These are phyloP conservation scores for Pseudophaeomoniella oleicola DNA, from an alignment of 2,329 filamentous ascomycete genomes.

Conservation along the genomic window DNA sequence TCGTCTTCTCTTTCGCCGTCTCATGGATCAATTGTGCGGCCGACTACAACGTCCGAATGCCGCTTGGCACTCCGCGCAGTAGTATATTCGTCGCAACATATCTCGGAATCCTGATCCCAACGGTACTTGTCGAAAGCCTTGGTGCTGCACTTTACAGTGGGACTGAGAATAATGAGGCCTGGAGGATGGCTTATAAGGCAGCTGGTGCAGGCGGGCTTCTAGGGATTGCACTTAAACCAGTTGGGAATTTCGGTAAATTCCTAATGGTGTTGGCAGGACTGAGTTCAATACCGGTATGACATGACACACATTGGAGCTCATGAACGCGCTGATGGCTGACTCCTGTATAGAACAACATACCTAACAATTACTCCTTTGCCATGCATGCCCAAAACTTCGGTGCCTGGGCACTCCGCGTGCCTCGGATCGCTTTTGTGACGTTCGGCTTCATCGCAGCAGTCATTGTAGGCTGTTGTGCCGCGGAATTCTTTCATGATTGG, in stretches of 20 bases:
- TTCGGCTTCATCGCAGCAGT: slow-evolving; percentile 18
- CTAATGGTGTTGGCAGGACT: slow-evolving; percentile 18
- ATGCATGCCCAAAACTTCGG: slow-evolving; percentile 21
- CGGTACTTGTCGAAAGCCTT: slow-evolving; percentile 17
- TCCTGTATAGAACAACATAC: slow-evolving; percentile 23
- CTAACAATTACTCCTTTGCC: slow-evolving; percentile 23
- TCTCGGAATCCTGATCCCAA: slow-evolving; percentile 14
- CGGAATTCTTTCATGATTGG: slow-evolving; percentile 19
- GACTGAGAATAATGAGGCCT: slow-evolving; percentile 12
- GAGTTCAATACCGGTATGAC: slow-evolving; percentile 18
- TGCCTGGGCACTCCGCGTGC: slow-evolving; percentile 18
- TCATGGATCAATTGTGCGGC: slow-evolving; percentile 23
- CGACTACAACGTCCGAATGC: slow-evolving; percentile 24
- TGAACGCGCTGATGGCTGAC: too few species aligned
- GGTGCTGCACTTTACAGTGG: slow-evolving; percentile 19
- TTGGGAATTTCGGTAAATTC: slow-evolving; percentile 20
- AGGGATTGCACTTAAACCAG: slow-evolving; percentile 17
- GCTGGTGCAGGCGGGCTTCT: slow-evolving; percentile 17
- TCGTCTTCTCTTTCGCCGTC: slow-evolving; percentile 22
- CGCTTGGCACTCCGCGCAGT: slow-evolving; percentile 17
- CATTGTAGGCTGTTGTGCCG: slow-evolving; percentile 19
- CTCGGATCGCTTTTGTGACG: slow-evolving; percentile 18
- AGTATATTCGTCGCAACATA: slow-evolving; percentile 17
- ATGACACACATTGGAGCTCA: too few species aligned
- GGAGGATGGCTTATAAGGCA: slow-evolving; percentile 15